phyloP scores from a whole-genome alignment of 371 early-diverging fungal genomes.

The Synchytrium microbalum region DNA sequence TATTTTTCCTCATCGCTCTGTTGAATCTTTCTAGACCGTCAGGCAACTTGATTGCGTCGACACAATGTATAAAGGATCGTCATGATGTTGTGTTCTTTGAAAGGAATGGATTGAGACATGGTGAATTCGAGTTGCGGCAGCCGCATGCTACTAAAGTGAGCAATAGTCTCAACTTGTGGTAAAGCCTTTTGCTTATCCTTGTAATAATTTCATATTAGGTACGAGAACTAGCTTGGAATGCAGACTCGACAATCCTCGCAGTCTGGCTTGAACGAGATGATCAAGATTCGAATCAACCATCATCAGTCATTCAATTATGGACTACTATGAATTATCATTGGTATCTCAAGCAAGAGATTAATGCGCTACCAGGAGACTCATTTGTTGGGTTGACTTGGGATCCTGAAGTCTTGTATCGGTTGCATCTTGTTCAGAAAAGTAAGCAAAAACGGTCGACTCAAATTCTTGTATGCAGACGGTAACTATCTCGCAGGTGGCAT shows the following conservation, averaged over 20 bases:
- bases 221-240: conserved; percentile 73
- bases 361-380: conserved; percentile 22
- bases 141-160: conserved; percentile 17
- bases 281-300: conserved; percentile 1
- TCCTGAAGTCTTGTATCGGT: conserved; percentile 51
- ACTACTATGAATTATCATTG: conserved; percentile 88
- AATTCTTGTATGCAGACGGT: background rate
- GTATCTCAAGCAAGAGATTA: conserved; percentile 83
- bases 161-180: conserved; percentile 6
- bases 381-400: conserved; percentile 61
- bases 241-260: conserved; percentile 80
- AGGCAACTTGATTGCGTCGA: conserved; percentile 81
- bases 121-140: conserved; percentile 75
- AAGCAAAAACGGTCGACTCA: conserved; percentile 3
- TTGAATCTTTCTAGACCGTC: conserved; percentile 48
- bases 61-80: conserved; percentile 69
- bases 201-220: conserved; percentile 12
- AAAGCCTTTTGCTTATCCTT: background rate
- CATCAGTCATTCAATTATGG: conserved; percentile 74
- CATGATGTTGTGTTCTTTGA: conserved; percentile 91
- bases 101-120: conserved; percentile 88
- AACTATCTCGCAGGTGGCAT: conserved; percentile 25
- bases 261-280: conserved; percentile 44
- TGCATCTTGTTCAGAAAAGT: conserved; percentile 48
- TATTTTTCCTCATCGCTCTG: background rate